Evolutionary conservation across 2,329 filamentous ascomycete species (phyloP).

Genomic region (Tolypocladium pustulatum): DNA sequence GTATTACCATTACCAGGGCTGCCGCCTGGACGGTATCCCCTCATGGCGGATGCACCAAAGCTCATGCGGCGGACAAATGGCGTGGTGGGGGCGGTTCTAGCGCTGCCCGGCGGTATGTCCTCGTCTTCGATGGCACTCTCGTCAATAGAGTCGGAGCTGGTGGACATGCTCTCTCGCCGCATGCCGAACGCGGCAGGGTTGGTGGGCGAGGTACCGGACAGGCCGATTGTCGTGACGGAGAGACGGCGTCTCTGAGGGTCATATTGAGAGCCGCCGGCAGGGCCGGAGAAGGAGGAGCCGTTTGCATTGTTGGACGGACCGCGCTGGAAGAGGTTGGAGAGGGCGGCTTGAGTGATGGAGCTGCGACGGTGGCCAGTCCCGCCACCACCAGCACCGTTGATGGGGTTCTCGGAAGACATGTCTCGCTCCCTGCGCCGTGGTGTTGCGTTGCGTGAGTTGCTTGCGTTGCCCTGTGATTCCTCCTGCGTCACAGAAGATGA

Average conservation of each 20-base stretch:
- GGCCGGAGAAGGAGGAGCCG: conserved; percentile 29
- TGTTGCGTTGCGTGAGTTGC: not conserved
- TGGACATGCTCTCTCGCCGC: conserved; percentile 60
- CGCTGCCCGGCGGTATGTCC: conserved; percentile 36
- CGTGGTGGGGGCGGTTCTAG: conserved; percentile 52
- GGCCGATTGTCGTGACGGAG: conserved; percentile 62
- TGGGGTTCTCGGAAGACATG: conserved; percentile 25
- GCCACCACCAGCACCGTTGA: conserved; percentile 20
- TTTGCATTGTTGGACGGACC: conserved; percentile 40
- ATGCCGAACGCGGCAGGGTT: conserved; percentile 38
- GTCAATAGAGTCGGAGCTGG: conserved; percentile 55
- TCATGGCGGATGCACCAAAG: conserved; percentile 72
- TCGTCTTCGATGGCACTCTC: conserved; percentile 67
- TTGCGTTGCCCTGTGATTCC: not conserved
- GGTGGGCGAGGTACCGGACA: conserved; percentile 62
- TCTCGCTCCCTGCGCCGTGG: conserved; percentile 1
- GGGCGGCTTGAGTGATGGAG: conserved; percentile 45
- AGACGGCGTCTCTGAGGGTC: conserved; percentile 57
- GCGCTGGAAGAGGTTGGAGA: conserved; percentile 49
- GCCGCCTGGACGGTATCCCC: conserved; percentile 39
- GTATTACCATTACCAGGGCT: conserved; percentile 57
- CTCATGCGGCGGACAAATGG: conserved; percentile 81
- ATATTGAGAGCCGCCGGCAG: conserved; percentile 30
- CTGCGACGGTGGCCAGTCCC: conserved; percentile 38
- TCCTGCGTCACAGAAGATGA: not conserved